Conservation (phyloP, 2,329 filamentous ascomycete genomes). For the Hymenotorrendiella dingleyae region DNA sequence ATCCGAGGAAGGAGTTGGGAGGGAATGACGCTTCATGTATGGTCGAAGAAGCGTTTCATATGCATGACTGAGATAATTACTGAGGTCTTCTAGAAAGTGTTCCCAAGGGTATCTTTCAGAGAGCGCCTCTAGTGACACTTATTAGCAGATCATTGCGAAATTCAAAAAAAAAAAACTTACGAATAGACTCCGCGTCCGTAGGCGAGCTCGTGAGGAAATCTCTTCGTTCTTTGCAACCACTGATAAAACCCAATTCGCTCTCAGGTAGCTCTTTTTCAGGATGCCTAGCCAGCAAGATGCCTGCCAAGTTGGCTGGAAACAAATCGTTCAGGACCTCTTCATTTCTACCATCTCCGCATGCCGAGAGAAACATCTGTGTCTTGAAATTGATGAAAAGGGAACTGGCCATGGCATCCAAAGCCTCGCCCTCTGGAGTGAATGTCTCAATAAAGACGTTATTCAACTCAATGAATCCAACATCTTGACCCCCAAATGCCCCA, state of each 20-base stretch:
- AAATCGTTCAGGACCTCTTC: constrained; percentile 53
- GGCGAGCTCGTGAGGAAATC: constrained; percentile 50
- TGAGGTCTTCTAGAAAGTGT: constrained; percentile 54
- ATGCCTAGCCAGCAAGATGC: constrained; percentile 47
- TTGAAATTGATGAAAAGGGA: constrained; percentile 58
- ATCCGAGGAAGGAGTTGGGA: constrained; percentile 25
- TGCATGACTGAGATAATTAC: constrained; percentile 51
- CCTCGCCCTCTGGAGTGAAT: constrained; percentile 53
- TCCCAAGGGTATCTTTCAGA: constrained; percentile 58
- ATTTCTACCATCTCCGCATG: constrained; percentile 48
- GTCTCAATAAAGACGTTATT: constrained; percentile 59
- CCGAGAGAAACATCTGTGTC: constrained; percentile 61
- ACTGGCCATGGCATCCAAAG: constrained; percentile 53
- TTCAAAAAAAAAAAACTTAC: constrained; percentile 29
- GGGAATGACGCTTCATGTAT: constrained; percentile 33
- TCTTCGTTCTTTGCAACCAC: constrained; percentile 46
- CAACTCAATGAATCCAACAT: constrained; percentile 57
- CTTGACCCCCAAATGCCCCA: constrained; percentile 56
- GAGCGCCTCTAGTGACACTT: constrained; percentile 32
- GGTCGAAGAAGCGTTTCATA: constrained; percentile 46
- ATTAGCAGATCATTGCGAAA: background rate
- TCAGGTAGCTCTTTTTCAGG: constrained; percentile 49
- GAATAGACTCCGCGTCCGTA: constrained; percentile 36
- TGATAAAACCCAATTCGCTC: constrained; percentile 54
- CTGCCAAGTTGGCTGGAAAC: constrained; percentile 52